Percentiles rank a stretch among this genome's conserved stretches.
Conservation (phyloP, 1,284 basidiomycete species). For the Leccinum pachyderme region DNA sequence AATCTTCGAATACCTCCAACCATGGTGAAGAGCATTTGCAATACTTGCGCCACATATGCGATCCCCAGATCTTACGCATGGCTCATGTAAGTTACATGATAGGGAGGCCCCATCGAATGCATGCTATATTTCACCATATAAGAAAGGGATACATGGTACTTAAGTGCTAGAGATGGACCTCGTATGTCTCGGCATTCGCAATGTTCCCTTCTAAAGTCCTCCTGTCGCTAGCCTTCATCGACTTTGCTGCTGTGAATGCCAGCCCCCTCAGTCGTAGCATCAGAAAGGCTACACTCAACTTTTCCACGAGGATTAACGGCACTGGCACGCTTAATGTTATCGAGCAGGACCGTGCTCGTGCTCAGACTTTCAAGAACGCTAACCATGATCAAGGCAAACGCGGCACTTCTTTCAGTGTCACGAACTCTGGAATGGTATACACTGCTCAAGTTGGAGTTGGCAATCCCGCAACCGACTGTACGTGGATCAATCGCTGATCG, state of each 20-base stretch:
- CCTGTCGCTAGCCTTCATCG: constrained; percentile 13
- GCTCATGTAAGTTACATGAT: not conserved
- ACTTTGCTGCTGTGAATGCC: constrained; percentile 14
- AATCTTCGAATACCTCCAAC: not conserved
- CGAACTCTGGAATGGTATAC: constrained; percentile 31
- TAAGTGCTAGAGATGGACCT: not conserved
- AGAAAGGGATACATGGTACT: not conserved
- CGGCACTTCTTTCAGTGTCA: constrained; percentile 5
- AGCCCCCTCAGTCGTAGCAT: constrained; percentile 7
- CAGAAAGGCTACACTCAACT: constrained; percentile 15
- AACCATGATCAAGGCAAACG: not conserved
- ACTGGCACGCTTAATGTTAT: constrained; percentile 5
- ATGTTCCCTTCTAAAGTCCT: constrained; percentile 20
- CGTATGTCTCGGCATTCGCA: not conserved
- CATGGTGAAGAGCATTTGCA: not conserved
- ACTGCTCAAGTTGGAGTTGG: constrained; percentile 43
- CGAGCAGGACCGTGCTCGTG: constrained; percentile 9
- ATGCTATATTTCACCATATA: not conserved
- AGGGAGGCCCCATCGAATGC: not conserved
- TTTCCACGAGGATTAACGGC: constrained; percentile 18
- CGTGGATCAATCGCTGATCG: constrained; percentile 9
- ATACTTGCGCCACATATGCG: not conserved
- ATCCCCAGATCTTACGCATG: not conserved
- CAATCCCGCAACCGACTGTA: constrained; percentile 43
- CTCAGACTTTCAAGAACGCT: not conserved